Evolutionary conservation across 1,284 basidiomycete species (phyloP).

Genomic region (Leccinum fallax): DNA sequence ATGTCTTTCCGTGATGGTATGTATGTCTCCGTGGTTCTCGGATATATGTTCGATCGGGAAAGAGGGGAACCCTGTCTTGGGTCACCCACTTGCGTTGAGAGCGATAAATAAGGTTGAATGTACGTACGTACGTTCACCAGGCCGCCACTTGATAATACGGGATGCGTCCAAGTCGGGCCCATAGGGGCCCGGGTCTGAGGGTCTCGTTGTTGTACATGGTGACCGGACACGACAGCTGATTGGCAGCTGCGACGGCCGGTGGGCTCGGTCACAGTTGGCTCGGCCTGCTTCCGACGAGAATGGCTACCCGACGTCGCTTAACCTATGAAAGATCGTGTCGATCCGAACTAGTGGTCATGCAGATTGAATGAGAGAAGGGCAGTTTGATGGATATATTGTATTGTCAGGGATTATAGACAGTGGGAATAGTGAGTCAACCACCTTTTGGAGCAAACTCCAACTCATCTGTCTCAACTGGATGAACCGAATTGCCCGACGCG

Average conservation of each 20-base stretch:
- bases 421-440: neutral
- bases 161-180: neutral
- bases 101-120: neutral
- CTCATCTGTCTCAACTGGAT: neutral
- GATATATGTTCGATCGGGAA: neutral
- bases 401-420: neutral
- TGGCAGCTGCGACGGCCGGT: neutral
- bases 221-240: neutral
- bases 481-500: neutral
- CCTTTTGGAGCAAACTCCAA: neutral
- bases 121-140: neutral
- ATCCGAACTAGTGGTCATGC: neutral
- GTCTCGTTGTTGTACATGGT: neutral
- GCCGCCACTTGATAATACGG: neutral
- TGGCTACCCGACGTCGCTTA: neutral
- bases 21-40: neutral
- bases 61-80: neutral
- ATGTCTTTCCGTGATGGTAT: neutral
- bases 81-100: neutral
- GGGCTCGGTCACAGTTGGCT: neutral
- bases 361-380: neutral
- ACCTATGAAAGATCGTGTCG: constrained; percentile 1
- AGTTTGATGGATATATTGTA: neutral
- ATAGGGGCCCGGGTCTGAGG: neutral
- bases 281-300: neutral